Base-by-base conservation (phyloP, 2,329 filamentous ascomycete species). In the Zarea fungicola region DNA sequence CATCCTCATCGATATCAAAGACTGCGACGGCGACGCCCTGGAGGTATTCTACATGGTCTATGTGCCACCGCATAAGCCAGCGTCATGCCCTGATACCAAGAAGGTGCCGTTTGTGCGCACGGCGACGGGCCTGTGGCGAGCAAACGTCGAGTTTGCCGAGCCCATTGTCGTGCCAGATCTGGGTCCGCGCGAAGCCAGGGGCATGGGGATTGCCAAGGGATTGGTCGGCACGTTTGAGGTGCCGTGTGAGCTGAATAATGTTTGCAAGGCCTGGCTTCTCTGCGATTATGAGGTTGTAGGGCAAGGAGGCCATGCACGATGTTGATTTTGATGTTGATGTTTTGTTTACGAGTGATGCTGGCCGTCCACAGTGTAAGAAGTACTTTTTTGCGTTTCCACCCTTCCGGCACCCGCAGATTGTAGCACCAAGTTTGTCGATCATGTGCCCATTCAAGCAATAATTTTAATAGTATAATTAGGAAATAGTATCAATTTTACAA, bases 91-190 rank as follows among this genome's bases (percentile, higher is more conserved):
- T 5, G 45, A 48, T 10, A 42, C 35, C 32, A 29, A 48, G n/a
- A 40, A 41, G 26, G 36, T 48, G 25, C 35, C 45, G 21, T 48
- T 48, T 42, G 35, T 48, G n/a, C 36, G 45, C 9, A 42, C 36
- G 5, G 35, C 36, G 10, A 29, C 35, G 8, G 45, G 45, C 8
- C 31, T 48, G 35, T 48, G 45, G 45, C 35, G 26, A 8, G 45
- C 35, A n/a, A 31, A 22, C 7, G 11, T 48, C 16, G 6, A 34
- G 36, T 34, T 48, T 23, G 19, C 26, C 3, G 36, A 31, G 19
- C 44, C 44, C 19, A 23, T 48, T 18, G 18, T 26, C 21, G 31
- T 45, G 29, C 34, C 42, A n/a, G 42, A 45, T 36, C n/a, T 28
- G 8, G 34, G 31, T 19, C 31, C 31, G 14, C 14, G 31, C 34